Conservation (phyloP, 1,139 yeast genomes). For the Blastobotrys petasosporus region DNA sequence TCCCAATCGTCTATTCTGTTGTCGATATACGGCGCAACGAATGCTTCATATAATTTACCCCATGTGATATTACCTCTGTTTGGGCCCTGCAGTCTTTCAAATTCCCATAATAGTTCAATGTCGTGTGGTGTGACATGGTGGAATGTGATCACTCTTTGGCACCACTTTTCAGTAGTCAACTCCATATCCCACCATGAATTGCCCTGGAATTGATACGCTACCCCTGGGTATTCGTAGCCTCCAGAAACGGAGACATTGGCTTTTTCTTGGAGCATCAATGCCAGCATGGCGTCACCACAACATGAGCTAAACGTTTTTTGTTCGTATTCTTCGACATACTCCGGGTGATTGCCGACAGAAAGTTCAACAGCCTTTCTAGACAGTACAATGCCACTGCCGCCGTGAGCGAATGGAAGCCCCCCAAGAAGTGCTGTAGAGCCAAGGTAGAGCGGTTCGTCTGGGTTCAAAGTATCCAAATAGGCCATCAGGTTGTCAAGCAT, state of each 20-base stretch:
- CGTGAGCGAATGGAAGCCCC: constrained; percentile 33
- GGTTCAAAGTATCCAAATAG: constrained; percentile 24
- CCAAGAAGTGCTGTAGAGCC: constrained; percentile 29
- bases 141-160: constrained; percentile 32
- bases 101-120: constrained; percentile 33
- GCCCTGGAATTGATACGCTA: constrained; percentile 31
- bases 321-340: constrained; percentile 26
- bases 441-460: constrained; percentile 28
- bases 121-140: constrained; percentile 33
- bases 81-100: constrained; percentile 29
- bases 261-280: constrained; percentile 22
- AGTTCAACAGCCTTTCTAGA: constrained; percentile 30
- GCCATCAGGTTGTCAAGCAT: constrained; percentile 27
- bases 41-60: constrained; percentile 30
- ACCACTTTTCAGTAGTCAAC: constrained; percentile 27
- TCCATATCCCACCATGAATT: constrained; percentile 23
- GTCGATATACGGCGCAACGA: constrained; percentile 28
- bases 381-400: constrained; percentile 36
- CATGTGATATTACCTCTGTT: constrained; percentile 26
- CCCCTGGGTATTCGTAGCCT: constrained; percentile 21
- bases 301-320: constrained; percentile 26
- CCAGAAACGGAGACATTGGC: constrained; percentile 17
- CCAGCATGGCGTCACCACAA: constrained; percentile 37
- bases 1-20: constrained; percentile 25
- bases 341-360: constrained; percentile 26